Evolutionary conservation across 2,329 filamentous ascomycete genomes (phyloP).

Genomic region (Ampelomyces quisqualis): DNA sequence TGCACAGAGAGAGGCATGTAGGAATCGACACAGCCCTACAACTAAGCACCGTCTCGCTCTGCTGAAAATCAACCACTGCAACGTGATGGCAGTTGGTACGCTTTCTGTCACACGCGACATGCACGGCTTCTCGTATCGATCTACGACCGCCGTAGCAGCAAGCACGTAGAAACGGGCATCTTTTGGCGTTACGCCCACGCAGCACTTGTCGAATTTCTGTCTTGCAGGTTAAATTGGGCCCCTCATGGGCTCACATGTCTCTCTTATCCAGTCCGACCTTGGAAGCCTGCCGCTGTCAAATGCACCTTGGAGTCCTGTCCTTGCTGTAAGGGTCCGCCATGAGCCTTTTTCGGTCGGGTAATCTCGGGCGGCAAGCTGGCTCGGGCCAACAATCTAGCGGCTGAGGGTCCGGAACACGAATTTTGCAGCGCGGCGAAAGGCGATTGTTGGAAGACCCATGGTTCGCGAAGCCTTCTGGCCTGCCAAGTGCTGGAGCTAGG

Average conservation of each 20-base stretch:
- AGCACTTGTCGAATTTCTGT: no score
- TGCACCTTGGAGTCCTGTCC: slow-evolving; percentile 3
- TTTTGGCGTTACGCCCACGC: slow-evolving; percentile 7
- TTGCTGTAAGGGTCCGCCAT: slow-evolving; percentile 11
- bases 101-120: not conserved
- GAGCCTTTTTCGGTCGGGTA: slow-evolving; percentile 22
- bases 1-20: slow-evolving; percentile 1
- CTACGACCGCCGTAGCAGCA: slow-evolving; percentile 23
- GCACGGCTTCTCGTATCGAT: slow-evolving; percentile 4
- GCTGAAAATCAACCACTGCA: slow-evolving; percentile 2
- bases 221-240: no score
- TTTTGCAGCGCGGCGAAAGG: slow-evolving; percentile 17
- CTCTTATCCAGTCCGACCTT: slow-evolving; percentile 15
- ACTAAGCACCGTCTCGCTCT: not conserved
- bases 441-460: slow-evolving; percentile 14
- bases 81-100: not conserved
- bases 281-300: slow-evolving; percentile 13
- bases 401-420: slow-evolving; percentile 14
- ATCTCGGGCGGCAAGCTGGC: slow-evolving; percentile 15
- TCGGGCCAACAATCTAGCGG: slow-evolving; percentile 21
- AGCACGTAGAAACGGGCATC: slow-evolving; percentile 14
- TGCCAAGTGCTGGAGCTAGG: no score
- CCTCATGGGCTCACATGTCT: slow-evolving; percentile 27
- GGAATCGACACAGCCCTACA: slow-evolving; percentile 2
- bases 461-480: slow-evolving; percentile 14